Evolutionary conservation across 148 eudicot species (phyloP).

Genomic region (Silene latifolia): DNA sequence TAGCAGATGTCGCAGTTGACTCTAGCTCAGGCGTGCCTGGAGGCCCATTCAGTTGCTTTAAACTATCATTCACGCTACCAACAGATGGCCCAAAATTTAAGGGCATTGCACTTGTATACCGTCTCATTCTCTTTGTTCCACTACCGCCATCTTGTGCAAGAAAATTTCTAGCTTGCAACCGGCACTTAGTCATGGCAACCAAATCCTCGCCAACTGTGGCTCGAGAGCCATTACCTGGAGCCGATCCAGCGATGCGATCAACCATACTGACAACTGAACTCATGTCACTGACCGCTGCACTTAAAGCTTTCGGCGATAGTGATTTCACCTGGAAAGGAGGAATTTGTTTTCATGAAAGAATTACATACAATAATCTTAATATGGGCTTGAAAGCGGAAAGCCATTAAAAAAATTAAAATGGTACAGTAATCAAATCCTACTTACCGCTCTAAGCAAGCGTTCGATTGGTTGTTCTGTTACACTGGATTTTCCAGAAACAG

Average conservation of each 20-base stretch:
- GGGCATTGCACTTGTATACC: constrained; percentile 82
- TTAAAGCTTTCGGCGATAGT: constrained; percentile 62
- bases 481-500: constrained; percentile 64
- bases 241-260: constrained; percentile 95
- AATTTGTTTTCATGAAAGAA: constrained; percentile 26
- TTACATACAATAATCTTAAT: constrained; percentile 33
- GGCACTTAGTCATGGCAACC: constrained; percentile 97
- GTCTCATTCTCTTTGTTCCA: constrained; percentile 83
- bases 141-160: constrained; percentile 66
- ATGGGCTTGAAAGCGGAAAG: not conserved
- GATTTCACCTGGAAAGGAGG: constrained; percentile 60
- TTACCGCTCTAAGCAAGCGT: constrained; percentile 80
- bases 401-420: not conserved
- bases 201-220: constrained; percentile 98
- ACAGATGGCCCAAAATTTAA: constrained; percentile 65
- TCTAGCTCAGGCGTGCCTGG: constrained; percentile 67
- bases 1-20: constrained; percentile 75
- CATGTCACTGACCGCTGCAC: constrained; percentile 71
- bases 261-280: constrained; percentile 90
- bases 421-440: constrained; percentile 13
- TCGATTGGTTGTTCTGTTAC: constrained; percentile 80
- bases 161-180: constrained; percentile 80
- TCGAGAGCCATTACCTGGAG: constrained; percentile 96
- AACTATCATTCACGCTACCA: constrained; percentile 67
- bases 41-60: constrained; percentile 48